Base-by-base conservation (phyloP, 345 rosid genomes). In the Eucalyptus virginea region DNA sequence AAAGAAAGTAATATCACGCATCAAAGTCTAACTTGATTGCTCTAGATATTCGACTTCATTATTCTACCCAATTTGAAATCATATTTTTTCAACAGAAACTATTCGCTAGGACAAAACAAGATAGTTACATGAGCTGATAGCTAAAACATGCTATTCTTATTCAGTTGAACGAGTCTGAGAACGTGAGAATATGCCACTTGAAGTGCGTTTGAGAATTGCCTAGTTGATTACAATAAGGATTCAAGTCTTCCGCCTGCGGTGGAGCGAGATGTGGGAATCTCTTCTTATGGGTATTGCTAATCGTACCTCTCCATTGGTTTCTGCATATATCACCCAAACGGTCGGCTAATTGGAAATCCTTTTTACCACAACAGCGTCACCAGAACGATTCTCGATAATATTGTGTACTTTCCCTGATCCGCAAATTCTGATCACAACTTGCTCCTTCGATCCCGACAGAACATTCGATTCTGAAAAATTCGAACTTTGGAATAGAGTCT, bases 371-470 rank as follows among this genome's bases (percentile, higher is more conserved):
- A 95, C 93, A 56, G 17, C 87, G 6, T 90, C 87, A 32, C 91
- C 90, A 8, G 91, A 86, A 24, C 23, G 11, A 23, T 54, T 58
- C 28, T 30, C 16, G 3, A 40, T 69, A 60, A 60, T 60, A 26
- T 6, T 60, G 67, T 60, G 32, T 12, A 28, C 67, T 60, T 60
- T 60, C 32, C 67, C 67, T 60, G 32, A 60, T 28, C 96, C 95
- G 42, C 97, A 96, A 44, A 93, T 93, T 67, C 98, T 96, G 28
- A 96, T 92, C 91, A 91, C 60, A 60, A 92, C 93, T 15, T 77
- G 86, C 81, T 94, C 95, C 62, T 87, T 91, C 93, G 94, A 56
- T 54, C 92, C 93, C 4, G 91, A 60, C 87, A 94, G 49, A 45
- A 95, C 89, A 87, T 89, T 89, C 44, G 88, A 89, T 49, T 89